These are phyloP conservation scores for Jaltomata sinuosa DNA, from an alignment of 257 asterid genomes.

Conservation along the genomic window DNA sequence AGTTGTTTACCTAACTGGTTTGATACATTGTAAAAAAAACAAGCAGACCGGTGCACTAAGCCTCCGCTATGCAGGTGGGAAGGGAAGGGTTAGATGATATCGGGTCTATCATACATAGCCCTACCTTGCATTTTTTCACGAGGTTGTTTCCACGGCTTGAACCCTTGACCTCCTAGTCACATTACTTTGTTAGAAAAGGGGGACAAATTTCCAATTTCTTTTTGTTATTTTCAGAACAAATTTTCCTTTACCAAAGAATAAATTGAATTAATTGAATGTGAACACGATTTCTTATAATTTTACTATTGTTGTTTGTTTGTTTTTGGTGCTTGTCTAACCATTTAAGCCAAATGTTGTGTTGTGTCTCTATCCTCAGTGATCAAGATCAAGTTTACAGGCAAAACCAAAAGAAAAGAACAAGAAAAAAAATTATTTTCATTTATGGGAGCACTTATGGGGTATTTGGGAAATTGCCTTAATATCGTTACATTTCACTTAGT, in stretches of 20 bases:
- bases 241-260: neutral
- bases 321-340: neutral
- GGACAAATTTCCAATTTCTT: neutral
- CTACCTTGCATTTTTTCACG: neutral
- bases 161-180: neutral
- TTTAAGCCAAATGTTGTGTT: neutral
- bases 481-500: slow-evolving; percentile 4
- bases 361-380: neutral
- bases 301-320: neutral
- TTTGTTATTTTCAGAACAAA: neutral
- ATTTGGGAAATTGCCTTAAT: neutral
- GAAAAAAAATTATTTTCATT: neutral
- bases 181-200: neutral
- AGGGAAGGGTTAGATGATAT: neutral
- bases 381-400: neutral
- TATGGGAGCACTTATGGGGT: neutral
- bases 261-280: neutral
- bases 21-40: neutral
- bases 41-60: neutral
- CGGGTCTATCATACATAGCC: neutral
- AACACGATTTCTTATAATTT: neutral
- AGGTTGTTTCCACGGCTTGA: neutral
- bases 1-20: neutral
- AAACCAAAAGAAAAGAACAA: neutral
- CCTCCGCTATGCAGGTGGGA: too few relatives aligned